Evolutionary conservation across 78 protist species (phyloP).

Genomic region (Mastigamoeba balamuthi): DNA sequence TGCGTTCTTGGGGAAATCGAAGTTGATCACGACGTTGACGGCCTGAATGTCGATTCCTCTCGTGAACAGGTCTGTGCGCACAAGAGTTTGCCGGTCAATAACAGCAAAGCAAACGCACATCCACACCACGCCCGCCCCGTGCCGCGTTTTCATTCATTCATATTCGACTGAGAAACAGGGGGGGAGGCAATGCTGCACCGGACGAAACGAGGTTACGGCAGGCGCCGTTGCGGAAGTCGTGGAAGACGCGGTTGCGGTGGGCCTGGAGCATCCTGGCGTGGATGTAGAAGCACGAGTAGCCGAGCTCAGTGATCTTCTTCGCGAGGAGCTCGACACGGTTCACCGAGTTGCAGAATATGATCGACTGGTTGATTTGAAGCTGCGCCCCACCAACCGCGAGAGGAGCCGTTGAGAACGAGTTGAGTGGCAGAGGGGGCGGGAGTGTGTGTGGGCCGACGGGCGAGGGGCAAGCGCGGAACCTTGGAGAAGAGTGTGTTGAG

Average conservation of each 20-base stretch:
- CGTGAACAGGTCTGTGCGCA: constrained; percentile 74
- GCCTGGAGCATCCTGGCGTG: constrained; percentile 96
- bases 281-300: constrained; percentile 95
- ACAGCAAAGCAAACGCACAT: too few relatives aligned
- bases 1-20: constrained; percentile 89
- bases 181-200: constrained; percentile 12
- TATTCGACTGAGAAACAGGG: too few relatives aligned
- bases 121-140: too few relatives aligned
- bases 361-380: constrained; percentile 94
- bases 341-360: constrained; percentile 95
- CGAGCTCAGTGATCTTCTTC: constrained; percentile 78
- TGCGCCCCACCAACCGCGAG: not conserved
- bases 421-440: not conserved
- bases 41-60: constrained; percentile 96
- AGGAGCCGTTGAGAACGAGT: not conserved
- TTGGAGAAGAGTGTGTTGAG: constrained; percentile 91
- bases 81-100: not conserved
- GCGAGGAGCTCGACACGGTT: constrained; percentile 96
- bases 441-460: not conserved
- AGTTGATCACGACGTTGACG: constrained; percentile 99
- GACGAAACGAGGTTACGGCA: constrained; percentile 96
- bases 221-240: constrained; percentile 92
- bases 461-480: too few relatives aligned
- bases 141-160: not conserved
- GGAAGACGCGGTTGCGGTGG: constrained; percentile 96